phyloP scores from a whole-genome alignment of 495 filamentous ascomycete species.

The Penicillium verhagenii region DNA sequence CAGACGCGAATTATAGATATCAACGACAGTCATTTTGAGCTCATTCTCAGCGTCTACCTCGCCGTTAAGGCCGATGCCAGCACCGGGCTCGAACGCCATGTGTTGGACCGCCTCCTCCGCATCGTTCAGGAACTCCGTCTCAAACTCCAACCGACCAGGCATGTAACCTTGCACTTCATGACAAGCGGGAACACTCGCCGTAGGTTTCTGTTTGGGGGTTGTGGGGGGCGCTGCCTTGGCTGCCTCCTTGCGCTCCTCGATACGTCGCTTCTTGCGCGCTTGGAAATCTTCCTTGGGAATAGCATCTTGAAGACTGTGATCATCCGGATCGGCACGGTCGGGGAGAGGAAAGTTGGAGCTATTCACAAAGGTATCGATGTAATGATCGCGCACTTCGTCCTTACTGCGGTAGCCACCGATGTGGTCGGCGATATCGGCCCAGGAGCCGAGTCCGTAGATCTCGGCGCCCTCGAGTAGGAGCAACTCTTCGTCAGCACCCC shows the following conservation, averaged over 20 bases:
- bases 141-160: conserved; percentile 96
- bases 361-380: conserved; percentile 82
- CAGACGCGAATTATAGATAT: conserved; percentile 93
- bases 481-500: conserved; percentile 96
- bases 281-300: conserved; percentile 93
- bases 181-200: conserved; percentile 87
- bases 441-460: conserved; percentile 93
- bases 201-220: conserved; percentile 92
- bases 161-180: conserved; percentile 99
- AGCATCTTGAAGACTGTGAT: conserved; percentile 70
- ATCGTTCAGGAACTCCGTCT: conserved; percentile 96
- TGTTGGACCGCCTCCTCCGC: conserved; percentile 97
- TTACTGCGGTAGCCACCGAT: conserved; percentile 93
- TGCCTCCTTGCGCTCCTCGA: conserved; percentile 87
- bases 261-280: conserved; percentile 86
- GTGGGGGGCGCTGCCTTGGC: conserved; percentile 79
- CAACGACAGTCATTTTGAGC: conserved; percentile 96
- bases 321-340: conserved; percentile 74
- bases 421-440: conserved; percentile 97
- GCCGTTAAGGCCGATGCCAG: conserved; percentile 83
- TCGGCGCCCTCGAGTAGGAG: conserved; percentile 93
- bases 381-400: conserved; percentile 93
- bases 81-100: conserved; percentile 96
- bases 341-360: conserved; percentile 83
- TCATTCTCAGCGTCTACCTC: conserved; percentile 92